These are phyloP conservation scores for Geoglossum cookeanum DNA, from an alignment of 2,329 filamentous ascomycete genomes.

Conservation along the genomic window DNA sequence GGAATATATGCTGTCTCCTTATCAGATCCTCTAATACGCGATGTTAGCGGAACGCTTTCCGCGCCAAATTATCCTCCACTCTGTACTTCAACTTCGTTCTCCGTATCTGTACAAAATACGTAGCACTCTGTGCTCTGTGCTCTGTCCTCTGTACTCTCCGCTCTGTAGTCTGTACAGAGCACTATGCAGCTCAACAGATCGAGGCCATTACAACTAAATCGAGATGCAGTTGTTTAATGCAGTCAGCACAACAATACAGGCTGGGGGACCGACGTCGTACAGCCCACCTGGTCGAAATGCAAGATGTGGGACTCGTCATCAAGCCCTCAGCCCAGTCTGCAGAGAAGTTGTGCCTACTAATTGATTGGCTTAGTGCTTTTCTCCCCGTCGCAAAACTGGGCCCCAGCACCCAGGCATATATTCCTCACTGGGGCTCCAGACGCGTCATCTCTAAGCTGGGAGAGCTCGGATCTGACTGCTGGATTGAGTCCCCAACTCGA, in stretches of 20 bases:
- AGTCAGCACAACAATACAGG: too few relatives aligned
- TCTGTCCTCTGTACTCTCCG: too few relatives aligned
- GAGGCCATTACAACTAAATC: too few relatives aligned
- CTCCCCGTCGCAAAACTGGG: background rate
- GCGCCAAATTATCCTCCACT: too few relatives aligned
- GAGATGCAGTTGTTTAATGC: too few relatives aligned
- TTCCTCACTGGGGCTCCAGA: constrained; percentile 44
- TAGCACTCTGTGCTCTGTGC: too few relatives aligned
- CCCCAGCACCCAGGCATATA: constrained; percentile 14
- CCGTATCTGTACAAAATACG: too few relatives aligned
- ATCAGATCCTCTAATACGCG: background rate
- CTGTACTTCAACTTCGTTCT: too few relatives aligned
- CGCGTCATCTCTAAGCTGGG: constrained; percentile 33
- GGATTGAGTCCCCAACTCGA: constrained; percentile 24
- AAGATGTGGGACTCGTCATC: background rate
- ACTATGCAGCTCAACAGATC: too few relatives aligned
- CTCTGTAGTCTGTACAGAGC: too few relatives aligned
- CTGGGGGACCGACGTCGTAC: too few relatives aligned
- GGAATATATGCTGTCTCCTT: background rate
- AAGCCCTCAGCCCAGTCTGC: background rate
- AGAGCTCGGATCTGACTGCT: constrained; percentile 27
- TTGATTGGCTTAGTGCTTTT: background rate
- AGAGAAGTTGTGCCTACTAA: background rate
- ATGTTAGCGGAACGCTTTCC: too few relatives aligned
- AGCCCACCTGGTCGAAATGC: background rate